Base-by-base conservation (phyloP, 805 yeast genomes). In the Lipomyces chichibuensis region DNA sequence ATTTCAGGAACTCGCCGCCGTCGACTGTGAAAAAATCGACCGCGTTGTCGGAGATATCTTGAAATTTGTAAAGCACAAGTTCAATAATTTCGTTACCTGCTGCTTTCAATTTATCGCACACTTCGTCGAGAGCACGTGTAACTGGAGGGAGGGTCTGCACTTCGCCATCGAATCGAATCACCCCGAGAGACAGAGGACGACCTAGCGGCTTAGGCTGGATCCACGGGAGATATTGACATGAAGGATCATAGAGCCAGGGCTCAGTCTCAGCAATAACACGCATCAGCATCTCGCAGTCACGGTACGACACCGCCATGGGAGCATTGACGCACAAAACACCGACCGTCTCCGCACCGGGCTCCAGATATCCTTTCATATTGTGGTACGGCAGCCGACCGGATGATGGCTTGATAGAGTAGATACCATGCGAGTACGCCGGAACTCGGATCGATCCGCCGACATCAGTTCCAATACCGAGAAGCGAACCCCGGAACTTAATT, bases 231-330 rank as follows among this genome's bases (percentile, higher is more conserved):
- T 85, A 85, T 33, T 84, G 70, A 67, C 82, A 75, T 74, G 81
- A 79, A 43, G 80, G 83, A 71, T 82, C 84, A 8, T 75, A 70
- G 59, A 74, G 73, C 84, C 84, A 82, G n/a, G 83, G 82, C 51
- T 81, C 68, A 11, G 81, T 66, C 3, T 62, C 73, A 9, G 72
- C 54, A 25, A 74, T 61, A 14, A 68, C 57, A 65, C 85, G 82
- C 92, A 89, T 88, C 80, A 87, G 87, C 65, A 85, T 77, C 25
- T 88, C 92, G 70, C 89, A 77, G 77, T 89, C 94, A 3, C 87
- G 89, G 58, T 87, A 79, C 3, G 85, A 78, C 72, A 88, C 83
- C 2, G 90, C 82, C 78, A 89, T 76, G 54, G 94, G 94, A 29
- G 93, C 94, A 58, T 82, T 82, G 32, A 87, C 89, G 17, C 88